Evolutionary conservation across 371 early-diverging fungal genomes (phyloP).

Genomic region (Massospora cicadina): DNA sequence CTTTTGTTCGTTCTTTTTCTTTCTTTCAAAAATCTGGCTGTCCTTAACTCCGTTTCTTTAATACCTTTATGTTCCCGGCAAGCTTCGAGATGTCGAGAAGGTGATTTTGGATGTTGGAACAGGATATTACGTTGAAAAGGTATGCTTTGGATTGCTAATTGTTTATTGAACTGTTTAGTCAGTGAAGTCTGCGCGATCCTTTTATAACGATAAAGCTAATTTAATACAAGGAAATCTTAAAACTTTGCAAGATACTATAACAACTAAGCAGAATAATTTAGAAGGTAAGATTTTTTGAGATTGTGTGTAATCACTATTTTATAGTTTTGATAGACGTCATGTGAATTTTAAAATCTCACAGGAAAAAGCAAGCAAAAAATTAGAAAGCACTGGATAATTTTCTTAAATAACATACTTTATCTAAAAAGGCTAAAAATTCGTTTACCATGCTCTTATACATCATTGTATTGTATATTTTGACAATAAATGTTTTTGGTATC

Average conservation of each 20-base stretch:
- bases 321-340: neutral
- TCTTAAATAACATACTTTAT: neutral
- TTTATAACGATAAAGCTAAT: conserved; percentile 53
- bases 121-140: conserved; percentile 90
- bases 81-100: conserved; percentile 53
- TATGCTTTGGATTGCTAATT: conserved; percentile 14
- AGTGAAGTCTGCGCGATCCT: conserved; percentile 47
- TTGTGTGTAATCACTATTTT: neutral
- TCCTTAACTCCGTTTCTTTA: neutral
- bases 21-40: neutral
- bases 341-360: neutral
- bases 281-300: conserved; percentile 27
- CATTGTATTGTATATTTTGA: too few species aligned
- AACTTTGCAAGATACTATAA: conserved; percentile 54
- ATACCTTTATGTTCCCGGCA: conserved; percentile 82
- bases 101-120: conserved; percentile 93
- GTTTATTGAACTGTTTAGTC: conserved; percentile 23
- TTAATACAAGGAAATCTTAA: conserved; percentile 54
- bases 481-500: too few species aligned
- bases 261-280: conserved; percentile 49
- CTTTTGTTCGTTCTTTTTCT: conserved; percentile 4
- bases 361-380: neutral
- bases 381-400: neutral
- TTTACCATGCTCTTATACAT: too few species aligned
- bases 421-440: too few species aligned